A percentile compares a stretch with the other conserved stretches of the same genome.
phyloP scores from a whole-genome alignment of 306 rosid species.

The Hylodesmum podocarpum region DNA sequence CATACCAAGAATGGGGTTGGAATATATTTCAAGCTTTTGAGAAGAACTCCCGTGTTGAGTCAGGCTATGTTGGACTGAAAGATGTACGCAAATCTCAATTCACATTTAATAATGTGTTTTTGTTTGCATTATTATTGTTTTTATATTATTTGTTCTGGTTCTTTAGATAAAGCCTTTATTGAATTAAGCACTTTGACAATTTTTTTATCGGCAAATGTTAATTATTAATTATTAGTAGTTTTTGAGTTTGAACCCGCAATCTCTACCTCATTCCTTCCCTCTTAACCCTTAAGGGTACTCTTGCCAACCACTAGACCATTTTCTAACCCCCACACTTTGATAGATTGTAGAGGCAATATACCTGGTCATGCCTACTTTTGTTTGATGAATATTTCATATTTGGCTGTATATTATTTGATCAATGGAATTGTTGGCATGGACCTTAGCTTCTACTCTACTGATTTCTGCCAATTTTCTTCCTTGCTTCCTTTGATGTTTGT shows the following conservation, averaged over 20 bases:
- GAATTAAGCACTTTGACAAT: not conserved
- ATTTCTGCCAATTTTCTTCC: not conserved
- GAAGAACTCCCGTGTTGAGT: conserved; percentile 86
- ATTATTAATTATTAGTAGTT: too few relatives aligned
- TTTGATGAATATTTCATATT: not conserved
- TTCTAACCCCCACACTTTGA: too few relatives aligned
- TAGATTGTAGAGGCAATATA: not conserved
- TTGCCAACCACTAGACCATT: too few relatives aligned
- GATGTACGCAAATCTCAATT: conserved; percentile 65
- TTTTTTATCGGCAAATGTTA: too few relatives aligned
- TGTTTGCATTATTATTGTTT: conserved; percentile 15
- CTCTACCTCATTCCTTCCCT: too few relatives aligned
- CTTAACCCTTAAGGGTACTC: too few relatives aligned
- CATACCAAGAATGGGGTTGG: conserved; percentile 99
- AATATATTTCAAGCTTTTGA: conserved; percentile 98
- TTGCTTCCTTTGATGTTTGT: conserved; percentile 14
- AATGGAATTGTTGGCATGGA: not conserved
- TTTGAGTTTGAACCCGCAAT: too few relatives aligned
- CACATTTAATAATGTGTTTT: conserved; percentile 17
- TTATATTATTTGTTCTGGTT: not conserved
- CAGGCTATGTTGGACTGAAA: conserved; percentile 95
- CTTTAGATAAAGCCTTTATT: not conserved
- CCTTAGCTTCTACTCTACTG: not conserved
- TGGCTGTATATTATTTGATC: not conserved
- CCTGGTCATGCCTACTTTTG: not conserved